Conservation (phyloP, 23 red algal genomes). For the Gracilariopsis chorda region DNA sequence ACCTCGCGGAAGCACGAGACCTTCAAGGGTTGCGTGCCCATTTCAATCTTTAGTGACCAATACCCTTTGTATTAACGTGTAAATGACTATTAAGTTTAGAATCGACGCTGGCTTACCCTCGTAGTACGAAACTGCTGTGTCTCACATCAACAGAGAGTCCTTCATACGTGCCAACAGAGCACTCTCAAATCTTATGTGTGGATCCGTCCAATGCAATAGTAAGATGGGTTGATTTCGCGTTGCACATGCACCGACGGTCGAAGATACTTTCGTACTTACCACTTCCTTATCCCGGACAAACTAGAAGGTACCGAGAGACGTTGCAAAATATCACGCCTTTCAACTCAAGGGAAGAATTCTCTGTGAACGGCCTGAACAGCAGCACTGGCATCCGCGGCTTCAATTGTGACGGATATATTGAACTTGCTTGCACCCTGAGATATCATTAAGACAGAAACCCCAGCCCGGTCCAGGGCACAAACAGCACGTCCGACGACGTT, state of each 20-base stretch:
- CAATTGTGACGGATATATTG: constrained; percentile 88
- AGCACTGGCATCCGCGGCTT: constrained; percentile 46
- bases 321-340: too few species aligned
- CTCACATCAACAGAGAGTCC: too few species aligned
- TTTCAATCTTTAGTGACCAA: constrained; percentile 29
- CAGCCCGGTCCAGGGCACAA: constrained; percentile 59
- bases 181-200: too few species aligned
- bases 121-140: too few species aligned
- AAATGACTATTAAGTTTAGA: background rate
- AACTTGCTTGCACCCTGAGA: constrained; percentile 95
- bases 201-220: too few species aligned
- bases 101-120: too few species aligned
- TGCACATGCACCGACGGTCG: too few species aligned
- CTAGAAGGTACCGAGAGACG: too few species aligned
- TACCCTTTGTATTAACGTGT: background rate
- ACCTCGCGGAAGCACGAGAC: constrained; percentile 37
- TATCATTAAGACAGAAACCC: constrained; percentile 92
- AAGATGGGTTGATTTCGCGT: too few species aligned
- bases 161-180: too few species aligned
- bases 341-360: constrained; percentile 71
- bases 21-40: constrained; percentile 44
- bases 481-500: constrained; percentile 79
- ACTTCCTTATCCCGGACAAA: too few species aligned
- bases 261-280: too few species aligned
- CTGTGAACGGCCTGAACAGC: constrained; percentile 72